phyloP scores from a whole-genome alignment of 2,329 filamentous ascomycete genomes.

The Tolypocladium endophyticum region DNA sequence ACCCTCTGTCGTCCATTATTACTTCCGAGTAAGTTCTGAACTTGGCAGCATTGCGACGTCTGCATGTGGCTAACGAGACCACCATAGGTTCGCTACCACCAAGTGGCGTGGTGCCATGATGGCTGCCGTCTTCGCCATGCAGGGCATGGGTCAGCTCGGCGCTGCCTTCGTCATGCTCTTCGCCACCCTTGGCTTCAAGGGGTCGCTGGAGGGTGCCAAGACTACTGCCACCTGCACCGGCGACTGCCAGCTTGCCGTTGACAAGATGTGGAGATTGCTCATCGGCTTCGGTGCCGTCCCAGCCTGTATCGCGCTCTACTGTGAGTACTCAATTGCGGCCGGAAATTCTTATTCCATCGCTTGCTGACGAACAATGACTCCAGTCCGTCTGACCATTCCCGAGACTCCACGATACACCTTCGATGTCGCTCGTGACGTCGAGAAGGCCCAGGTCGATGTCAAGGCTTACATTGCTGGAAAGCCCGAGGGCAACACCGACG shows the following conservation, averaged over 20 bases:
- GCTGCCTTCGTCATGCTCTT: slow-evolving; percentile 70
- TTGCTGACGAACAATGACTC: background rate
- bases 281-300: slow-evolving; percentile 76
- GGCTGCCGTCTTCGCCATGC: slow-evolving; percentile 78
- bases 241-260: slow-evolving; percentile 38
- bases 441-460: slow-evolving; percentile 63
- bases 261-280: slow-evolving; percentile 80
- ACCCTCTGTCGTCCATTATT: slow-evolving; percentile 73
- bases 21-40: slow-evolving; percentile 55
- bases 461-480: slow-evolving; percentile 63
- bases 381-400: slow-evolving; percentile 64
- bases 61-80: background rate
- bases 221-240: slow-evolving; percentile 42
- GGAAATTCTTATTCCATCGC: background rate
- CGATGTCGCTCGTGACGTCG: slow-evolving; percentile 64
- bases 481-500: slow-evolving; percentile 52
- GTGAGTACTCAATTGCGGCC: slow-evolving; percentile 11
- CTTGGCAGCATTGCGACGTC: background rate
- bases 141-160: slow-evolving; percentile 69
- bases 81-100: slow-evolving; percentile 54
- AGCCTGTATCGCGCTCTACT: slow-evolving; percentile 74
- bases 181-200: slow-evolving; percentile 60
- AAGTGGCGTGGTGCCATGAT: slow-evolving; percentile 84
- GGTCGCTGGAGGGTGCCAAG: slow-evolving; percentile 42
- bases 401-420: slow-evolving; percentile 86